phyloP scores from a whole-genome alignment of 768 basidiomycete species.

The Lactarius tabidus region DNA sequence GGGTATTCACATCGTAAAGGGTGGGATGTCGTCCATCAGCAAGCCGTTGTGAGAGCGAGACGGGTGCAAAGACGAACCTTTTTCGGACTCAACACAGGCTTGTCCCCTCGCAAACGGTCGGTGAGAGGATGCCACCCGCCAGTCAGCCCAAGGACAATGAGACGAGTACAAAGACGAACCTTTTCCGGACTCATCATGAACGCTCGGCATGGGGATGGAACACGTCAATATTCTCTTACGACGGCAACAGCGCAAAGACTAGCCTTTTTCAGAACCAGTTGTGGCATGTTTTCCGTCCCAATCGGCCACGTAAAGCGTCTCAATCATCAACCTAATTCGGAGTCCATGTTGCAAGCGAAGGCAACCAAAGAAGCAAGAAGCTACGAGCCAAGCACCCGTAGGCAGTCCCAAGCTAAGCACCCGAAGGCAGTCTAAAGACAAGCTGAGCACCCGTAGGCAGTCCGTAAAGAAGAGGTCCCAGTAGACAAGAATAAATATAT shows the following conservation, averaged over 20 bases:
- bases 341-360: background rate
- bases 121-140: background rate
- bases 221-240: background rate
- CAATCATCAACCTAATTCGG: background rate
- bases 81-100: background rate
- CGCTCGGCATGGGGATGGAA: background rate
- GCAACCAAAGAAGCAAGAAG: background rate
- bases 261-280: constrained; percentile 1
- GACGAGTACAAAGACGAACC: background rate
- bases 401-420: constrained; percentile 1
- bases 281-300: background rate
- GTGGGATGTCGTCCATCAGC: background rate
- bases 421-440: constrained; percentile 4
- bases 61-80: background rate
- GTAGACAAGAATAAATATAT: background rate
- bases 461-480: background rate
- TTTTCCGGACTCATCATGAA: background rate
- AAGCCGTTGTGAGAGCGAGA: background rate
- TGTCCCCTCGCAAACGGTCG: background rate
- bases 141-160: background rate
- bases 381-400: background rate
- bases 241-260: background rate
- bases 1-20: background rate
- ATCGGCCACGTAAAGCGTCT: background rate
- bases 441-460: constrained; percentile 9